Conservation (phyloP, 805 yeast genomes). For the Candida gorgasii region DNA sequence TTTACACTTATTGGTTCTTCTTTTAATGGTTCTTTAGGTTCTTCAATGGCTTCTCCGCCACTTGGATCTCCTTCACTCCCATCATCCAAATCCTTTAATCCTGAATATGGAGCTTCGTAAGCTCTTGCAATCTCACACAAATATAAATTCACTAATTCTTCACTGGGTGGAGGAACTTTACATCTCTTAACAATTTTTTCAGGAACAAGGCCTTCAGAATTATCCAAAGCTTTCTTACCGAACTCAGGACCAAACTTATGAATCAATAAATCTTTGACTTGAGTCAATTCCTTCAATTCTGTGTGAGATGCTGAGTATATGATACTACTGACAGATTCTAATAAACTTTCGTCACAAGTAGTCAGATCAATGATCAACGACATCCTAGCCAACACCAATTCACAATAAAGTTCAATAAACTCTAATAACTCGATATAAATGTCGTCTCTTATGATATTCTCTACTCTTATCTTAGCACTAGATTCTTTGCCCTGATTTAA, state of each 20-base stretch:
- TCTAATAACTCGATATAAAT: conserved; percentile 77
- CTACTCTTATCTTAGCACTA: conserved; percentile 81
- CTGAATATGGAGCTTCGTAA: conserved; percentile 73
- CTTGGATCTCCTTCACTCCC: conserved; percentile 26
- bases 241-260: conserved; percentile 71
- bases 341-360: conserved; percentile 58
- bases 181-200: conserved; percentile 66
- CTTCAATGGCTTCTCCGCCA: conserved; percentile 21
- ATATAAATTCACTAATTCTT: conserved; percentile 65
- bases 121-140: conserved; percentile 79
- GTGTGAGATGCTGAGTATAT: conserved; percentile 70
- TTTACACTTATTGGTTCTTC: conserved; percentile 19
- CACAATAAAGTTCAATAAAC: conserved; percentile 78
- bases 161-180: conserved; percentile 64
- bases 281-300: conserved; percentile 70
- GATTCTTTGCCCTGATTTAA: conserved; percentile 71
- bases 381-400: conserved; percentile 73
- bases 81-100: conserved; percentile 28
- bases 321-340: conserved; percentile 72
- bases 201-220: conserved; percentile 54
- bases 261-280: conserved; percentile 61
- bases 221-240: conserved; percentile 53
- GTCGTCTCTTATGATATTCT: conserved; percentile 81
- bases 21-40: neutral
- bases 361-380: conserved; percentile 52